Evolutionary conservation across 257 asterid genomes (phyloP).

Genomic region (Solanum pimpinellifolium): DNA sequence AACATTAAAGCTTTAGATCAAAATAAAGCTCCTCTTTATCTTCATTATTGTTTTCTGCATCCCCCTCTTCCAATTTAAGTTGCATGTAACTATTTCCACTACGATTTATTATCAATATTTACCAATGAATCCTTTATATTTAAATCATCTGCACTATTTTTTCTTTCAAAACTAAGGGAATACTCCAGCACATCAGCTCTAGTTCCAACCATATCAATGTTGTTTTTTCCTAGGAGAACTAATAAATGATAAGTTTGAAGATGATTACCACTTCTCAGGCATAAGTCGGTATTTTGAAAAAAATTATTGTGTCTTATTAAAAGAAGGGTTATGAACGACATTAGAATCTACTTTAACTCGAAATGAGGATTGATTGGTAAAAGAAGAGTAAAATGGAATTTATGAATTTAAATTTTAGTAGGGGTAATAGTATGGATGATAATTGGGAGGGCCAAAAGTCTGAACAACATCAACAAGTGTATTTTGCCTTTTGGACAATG

Average conservation of each 20-base stretch:
- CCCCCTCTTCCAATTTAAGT: neutral
- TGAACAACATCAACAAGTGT: too few species aligned
- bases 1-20: neutral
- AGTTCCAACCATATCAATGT: neutral
- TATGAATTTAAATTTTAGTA: neutral
- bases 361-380: neutral
- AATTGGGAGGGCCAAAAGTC: neutral
- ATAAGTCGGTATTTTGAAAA: neutral
- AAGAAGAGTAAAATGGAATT: neutral
- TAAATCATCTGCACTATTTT: neutral
- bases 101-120: neutral
- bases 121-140: neutral
- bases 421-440: neutral
- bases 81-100: neutral
- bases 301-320: neutral
- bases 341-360: neutral
- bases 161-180: neutral
- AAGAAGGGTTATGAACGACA: neutral
- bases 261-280: neutral
- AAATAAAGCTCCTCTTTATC: neutral
- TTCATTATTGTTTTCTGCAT: neutral
- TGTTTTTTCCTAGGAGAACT: neutral
- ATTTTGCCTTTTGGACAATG: neutral
- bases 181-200: neutral
- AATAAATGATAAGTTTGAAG: neutral